Percentiles rank a stretch among this genome's conserved stretches.
Conservation (phyloP, 169 alveolate species). For the Cryptosporidium tyzzeri region DNA sequence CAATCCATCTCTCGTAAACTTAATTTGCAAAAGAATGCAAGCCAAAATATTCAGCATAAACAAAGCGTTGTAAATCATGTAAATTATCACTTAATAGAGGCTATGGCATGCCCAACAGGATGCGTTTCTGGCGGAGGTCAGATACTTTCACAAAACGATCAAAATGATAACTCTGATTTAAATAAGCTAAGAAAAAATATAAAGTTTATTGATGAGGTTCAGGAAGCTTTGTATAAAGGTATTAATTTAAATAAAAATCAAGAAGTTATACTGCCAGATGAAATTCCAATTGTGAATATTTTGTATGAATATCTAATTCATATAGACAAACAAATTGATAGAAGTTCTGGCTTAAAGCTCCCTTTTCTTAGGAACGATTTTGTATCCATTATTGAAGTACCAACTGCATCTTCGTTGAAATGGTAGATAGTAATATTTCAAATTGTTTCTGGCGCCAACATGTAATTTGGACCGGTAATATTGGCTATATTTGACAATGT, state of each 20-base stretch:
- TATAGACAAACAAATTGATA: not conserved
- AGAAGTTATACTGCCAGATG: conserved; percentile 20
- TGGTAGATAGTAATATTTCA: conserved; percentile 12
- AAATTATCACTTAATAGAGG: conserved; percentile 87
- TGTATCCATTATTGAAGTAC: not conserved
- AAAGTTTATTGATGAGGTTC: conserved; percentile 64
- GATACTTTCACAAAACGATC: conserved; percentile 45
- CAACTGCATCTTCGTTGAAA: conserved; percentile 32
- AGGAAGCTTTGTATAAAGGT: conserved; percentile 28
- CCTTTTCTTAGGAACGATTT: conserved; percentile 62
- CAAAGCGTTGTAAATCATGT: conserved; percentile 31
- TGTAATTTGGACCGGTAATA: conserved; percentile 27
- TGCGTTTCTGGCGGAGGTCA: conserved; percentile 95
- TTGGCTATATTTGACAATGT: conserved; percentile 29
- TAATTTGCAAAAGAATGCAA: conserved; percentile 82
- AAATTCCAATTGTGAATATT: conserved; percentile 38
- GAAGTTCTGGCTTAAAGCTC: not conserved
- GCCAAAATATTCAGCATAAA: conserved; percentile 34
- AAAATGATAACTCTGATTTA: conserved; percentile 15
- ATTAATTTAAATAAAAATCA: not conserved
- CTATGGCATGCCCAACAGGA: conserved; percentile 96
- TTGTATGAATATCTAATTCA: conserved; percentile 40
- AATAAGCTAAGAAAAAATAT: conserved; percentile 76
- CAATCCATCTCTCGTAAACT: conserved; percentile 80
- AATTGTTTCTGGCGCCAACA: conserved; percentile 8